These are phyloP conservation scores for Fusarium penzigii DNA, from an alignment of 2,329 filamentous ascomycete genomes.

Conservation along the genomic window DNA sequence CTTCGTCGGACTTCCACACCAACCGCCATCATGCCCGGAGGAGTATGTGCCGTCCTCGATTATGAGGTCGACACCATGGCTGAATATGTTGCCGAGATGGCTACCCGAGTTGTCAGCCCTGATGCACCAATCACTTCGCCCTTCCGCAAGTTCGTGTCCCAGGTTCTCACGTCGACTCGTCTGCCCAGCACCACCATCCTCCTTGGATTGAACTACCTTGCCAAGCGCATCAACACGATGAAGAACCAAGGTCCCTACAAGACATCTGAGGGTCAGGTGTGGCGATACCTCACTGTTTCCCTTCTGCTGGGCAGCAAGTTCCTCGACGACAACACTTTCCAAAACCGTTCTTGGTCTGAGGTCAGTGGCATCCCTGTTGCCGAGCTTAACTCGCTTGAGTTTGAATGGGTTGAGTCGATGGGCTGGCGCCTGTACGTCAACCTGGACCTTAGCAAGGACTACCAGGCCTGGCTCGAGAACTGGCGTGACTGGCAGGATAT, in stretches of 20 bases:
- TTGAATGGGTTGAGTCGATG: slow-evolving; percentile 83
- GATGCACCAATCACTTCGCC: slow-evolving; percentile 61
- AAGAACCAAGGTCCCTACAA: slow-evolving; percentile 56
- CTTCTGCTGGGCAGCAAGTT: slow-evolving; percentile 93
- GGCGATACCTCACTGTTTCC: slow-evolving; percentile 83
- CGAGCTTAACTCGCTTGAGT: slow-evolving; percentile 83
- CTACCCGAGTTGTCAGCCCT: slow-evolving; percentile 60
- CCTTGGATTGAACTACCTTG: slow-evolving; percentile 85
- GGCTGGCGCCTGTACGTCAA: slow-evolving; percentile 86
- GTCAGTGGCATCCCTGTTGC: slow-evolving; percentile 85
- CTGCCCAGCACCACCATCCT: slow-evolving; percentile 90
- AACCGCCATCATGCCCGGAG: slow-evolving; percentile 65
- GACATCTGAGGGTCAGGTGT: slow-evolving; percentile 70
- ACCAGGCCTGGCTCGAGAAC: slow-evolving; percentile 62
- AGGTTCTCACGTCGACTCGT: slow-evolving; percentile 86
- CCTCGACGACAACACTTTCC: slow-evolving; percentile 94
- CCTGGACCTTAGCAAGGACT: slow-evolving; percentile 73
- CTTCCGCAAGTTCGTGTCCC: slow-evolving; percentile 89
- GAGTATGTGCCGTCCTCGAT: slow-evolving; percentile 90
- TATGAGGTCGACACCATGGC: slow-evolving; percentile 97
- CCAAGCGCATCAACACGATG: slow-evolving; percentile 77
- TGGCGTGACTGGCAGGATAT: slow-evolving; percentile 59
- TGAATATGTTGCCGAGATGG: slow-evolving; percentile 91
- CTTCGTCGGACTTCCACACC: slow-evolving; percentile 39
- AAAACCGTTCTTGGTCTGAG: slow-evolving; percentile 95